These are phyloP conservation scores for Sarocladium brachiariae DNA, from an alignment of 2,329 filamentous ascomycete species.

Conservation along the genomic window DNA sequence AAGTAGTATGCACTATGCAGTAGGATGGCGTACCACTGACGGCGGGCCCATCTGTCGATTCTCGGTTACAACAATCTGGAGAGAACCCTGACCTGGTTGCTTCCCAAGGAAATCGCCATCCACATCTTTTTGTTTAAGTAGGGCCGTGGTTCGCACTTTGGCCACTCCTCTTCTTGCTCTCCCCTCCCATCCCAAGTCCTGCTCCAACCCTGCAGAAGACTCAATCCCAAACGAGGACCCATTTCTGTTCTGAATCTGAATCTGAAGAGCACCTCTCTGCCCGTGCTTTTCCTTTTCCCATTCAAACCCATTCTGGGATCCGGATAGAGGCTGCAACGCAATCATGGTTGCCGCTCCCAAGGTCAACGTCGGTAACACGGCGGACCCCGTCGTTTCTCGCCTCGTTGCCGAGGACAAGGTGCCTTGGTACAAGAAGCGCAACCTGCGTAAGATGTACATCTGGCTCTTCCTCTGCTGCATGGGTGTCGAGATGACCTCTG, in stretches of 20 bases:
- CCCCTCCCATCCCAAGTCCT: constrained; percentile 8
- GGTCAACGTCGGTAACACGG: constrained; percentile 12
- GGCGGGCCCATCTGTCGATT: constrained; percentile 1
- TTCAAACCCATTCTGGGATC: background rate
- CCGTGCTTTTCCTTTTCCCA: background rate
- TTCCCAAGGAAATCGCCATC: background rate
- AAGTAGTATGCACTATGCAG: background rate
- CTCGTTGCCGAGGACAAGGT: constrained; percentile 24
- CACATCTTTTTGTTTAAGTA: constrained; percentile 7
- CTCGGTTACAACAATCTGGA: background rate
- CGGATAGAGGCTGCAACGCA: background rate
- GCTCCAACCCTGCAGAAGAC: background rate
- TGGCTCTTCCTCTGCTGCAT: constrained; percentile 46
- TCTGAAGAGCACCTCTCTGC: constrained; percentile 8
- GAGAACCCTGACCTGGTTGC: background rate
- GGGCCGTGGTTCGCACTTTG: constrained; percentile 4
- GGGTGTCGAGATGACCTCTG: constrained; percentile 50
- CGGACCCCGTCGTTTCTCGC: constrained; percentile 25
- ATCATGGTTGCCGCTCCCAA: constrained; percentile 10
- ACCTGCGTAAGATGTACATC: constrained; percentile 44
- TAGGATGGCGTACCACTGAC: background rate
- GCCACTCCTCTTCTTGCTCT: background rate
- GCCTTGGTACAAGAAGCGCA: constrained; percentile 48
- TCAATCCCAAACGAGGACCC: background rate
- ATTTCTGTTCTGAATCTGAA: background rate